Base-by-base conservation (phyloP, 2,329 filamentous ascomycete species). In the Paecilomyces formosus region DNA sequence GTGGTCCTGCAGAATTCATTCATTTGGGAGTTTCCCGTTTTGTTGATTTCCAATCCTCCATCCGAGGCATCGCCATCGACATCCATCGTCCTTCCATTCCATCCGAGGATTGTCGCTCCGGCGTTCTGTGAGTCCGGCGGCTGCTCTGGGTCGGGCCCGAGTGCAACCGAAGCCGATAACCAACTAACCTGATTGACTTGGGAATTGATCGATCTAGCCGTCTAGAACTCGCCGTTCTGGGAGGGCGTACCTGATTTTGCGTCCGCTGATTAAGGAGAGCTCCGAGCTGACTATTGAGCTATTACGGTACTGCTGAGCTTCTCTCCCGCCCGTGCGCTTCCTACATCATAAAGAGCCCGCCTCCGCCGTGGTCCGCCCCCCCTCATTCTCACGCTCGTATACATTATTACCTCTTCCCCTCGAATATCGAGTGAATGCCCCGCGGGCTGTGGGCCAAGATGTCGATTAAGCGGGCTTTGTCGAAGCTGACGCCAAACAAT, bases 401-500 rank as follows among this genome's bases (percentile, higher is more conserved):
- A 50, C 33, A 30, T 31, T 24, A 53, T 50, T 49, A 49, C 30
- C 18, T 21, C 31, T 54, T 51, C 26, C 24, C 21, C 22, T 30
- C 49, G 45, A 30, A 21, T 54, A 53, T 50, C 52, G 35, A 54
- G 21, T 22, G 35, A 21, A 45, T 45, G 15, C 53, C 21, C 54
- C 63, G 64, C 21, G 64, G 66, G 56, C 67, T 66, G 52, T 67
- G 62, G 51, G 64, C 62, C 65, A 68, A 76, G 50, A 83, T 77
- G 68, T 83, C 81, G 26, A 81, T 77, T 58, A 75, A 74, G 65
- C 72, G 73, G 49, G 75, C 74, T 39, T 63, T 79, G 11, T 73
- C 74, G 28, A 78, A 76, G 64, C 71, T 77, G 53, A 72, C 69
- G 45, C 66, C 64, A n/a, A 66, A 66, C 31, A 58, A 55, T 22